These are phyloP conservation scores for Solanum tarapatanum DNA, from an alignment of 257 asterid species.

Conservation along the genomic window DNA sequence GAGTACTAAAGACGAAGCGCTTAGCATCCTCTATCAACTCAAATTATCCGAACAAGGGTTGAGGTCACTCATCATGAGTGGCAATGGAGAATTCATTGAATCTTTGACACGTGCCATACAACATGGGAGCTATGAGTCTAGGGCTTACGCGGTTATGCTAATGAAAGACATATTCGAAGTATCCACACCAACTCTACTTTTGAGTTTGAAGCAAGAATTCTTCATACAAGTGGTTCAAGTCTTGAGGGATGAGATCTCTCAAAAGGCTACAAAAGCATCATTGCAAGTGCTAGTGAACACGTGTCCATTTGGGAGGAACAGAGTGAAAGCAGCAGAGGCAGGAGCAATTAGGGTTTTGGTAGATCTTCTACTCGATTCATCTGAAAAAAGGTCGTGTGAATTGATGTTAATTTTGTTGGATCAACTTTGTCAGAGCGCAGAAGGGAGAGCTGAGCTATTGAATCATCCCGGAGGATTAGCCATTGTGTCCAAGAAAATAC, in stretches of 20 bases:
- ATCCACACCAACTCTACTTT: slow-evolving; percentile 24
- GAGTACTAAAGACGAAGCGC: slow-evolving; percentile 37
- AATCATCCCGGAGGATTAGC: slow-evolving; percentile 76
- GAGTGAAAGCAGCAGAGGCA: slow-evolving; percentile 49
- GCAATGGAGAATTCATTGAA: slow-evolving; percentile 20
- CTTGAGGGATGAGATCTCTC: slow-evolving; percentile 9
- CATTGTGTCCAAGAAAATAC: slow-evolving; percentile 61
- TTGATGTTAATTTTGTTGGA: slow-evolving; percentile 40
- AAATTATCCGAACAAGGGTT: slow-evolving; percentile 45
- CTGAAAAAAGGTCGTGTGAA: slow-evolving; percentile 36
- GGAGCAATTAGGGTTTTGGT: slow-evolving; percentile 27
- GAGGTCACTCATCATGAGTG: slow-evolving; percentile 9
- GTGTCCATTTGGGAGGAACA: slow-evolving; percentile 51
- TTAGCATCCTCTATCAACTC: slow-evolving; percentile 36
- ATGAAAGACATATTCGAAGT: slow-evolving; percentile 16
- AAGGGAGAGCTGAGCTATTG: slow-evolving; percentile 64
- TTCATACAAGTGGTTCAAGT: slow-evolving; percentile 30
- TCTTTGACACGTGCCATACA: slow-evolving; percentile 33
- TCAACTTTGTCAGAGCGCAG: slow-evolving; percentile 64
- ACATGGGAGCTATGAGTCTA: slow-evolving; percentile 48
- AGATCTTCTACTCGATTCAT: slow-evolving; percentile 37
- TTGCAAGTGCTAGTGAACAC: slow-evolving; percentile 23
- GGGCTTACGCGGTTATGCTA: slow-evolving; percentile 43
- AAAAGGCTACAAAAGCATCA: slow-evolving; percentile 34
- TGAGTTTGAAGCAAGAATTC: slow-evolving; percentile 10